Evolutionary conservation across 75 land plant species (phyloP), one percentile per base, ranked within the genome.

Genomic region (Picea glauca): DNA sequence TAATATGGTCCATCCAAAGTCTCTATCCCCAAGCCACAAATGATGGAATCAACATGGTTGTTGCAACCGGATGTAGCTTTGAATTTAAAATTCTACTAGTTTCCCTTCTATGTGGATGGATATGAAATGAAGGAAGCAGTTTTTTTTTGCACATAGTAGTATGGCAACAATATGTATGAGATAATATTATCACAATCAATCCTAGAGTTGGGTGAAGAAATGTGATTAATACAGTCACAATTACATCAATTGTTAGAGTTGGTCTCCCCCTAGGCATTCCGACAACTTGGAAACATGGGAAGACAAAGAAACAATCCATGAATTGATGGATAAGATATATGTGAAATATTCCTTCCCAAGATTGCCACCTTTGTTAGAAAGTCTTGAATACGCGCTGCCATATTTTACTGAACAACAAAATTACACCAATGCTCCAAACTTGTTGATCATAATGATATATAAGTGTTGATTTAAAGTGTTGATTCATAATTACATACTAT

Each of bases 191-290:
- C 17, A 90, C 76, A 50, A 83, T 80, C 77, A 97, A 83, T 32
- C 99, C 98, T 38, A 97, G 77, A 13, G 93, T 89, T 61, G 98
- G 99, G 87, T 97, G 98, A 84, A 97, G 87, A 82, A 94, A 84
- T 78, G 85, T 86, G 35, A 90, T 90, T 72, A 94, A 77, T n/a
- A 82, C 72, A 80, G 81, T 65, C 43, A 95, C 80, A 62, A 89
- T 68, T 8, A 87, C 75, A 65, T 81, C 83, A 9, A 88, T 85
- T 72, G 91, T 79, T 60, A 92, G 58, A 26, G 80, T 30, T 72
- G 95, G 90, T 80, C 84, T 87, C 18, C 78, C 84, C 79, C 80
- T 87, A 4, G 93, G 38, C 35, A 84, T 84, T 78, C 84, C 78
- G 31, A 92, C 75, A 43, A 91, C 85, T 95, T 92, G 85, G 26